Evolutionary conservation across 805 yeast genomes (phyloP).

Genomic region (Candida tammaniensis): DNA sequence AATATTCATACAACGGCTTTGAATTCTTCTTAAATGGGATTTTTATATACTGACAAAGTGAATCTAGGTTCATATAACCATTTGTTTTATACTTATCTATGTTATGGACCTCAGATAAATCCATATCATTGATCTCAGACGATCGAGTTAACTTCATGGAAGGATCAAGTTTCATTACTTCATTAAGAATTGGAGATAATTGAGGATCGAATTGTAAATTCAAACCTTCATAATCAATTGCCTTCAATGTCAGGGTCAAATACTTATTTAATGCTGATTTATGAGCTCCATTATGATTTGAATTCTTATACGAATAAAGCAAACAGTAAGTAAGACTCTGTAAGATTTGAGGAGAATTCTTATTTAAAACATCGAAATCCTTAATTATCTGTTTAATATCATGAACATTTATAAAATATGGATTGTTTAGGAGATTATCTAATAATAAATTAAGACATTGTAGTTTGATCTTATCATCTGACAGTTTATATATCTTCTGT

Average conservation of each 20-base stretch:
- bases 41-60: conserved; percentile 23
- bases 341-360: conserved; percentile 1
- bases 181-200: background rate
- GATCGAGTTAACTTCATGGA: too few species aligned
- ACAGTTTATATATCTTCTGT: background rate
- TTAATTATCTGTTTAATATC: conserved; percentile 9
- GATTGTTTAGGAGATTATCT: conserved; percentile 7
- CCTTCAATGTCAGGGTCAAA: background rate
- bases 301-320: conserved; percentile 8
- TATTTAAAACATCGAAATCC: conserved; percentile 1
- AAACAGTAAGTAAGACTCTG: conserved; percentile 7
- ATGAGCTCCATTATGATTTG: background rate
- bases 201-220: background rate
- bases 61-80: conserved; percentile 19
- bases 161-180: conserved; percentile 1
- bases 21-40: conserved; percentile 11
- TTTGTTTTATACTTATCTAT: conserved; percentile 9
- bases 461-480: conserved; percentile 5
- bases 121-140: too few species aligned
- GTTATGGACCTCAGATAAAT: background rate
- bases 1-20: conserved; percentile 19
- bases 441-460: conserved; percentile 11
- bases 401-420: conserved; percentile 8
- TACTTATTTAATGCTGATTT: background rate
- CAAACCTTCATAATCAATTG: background rate